Percentiles rank a stretch among this genome's conserved stretches.
Conservation (phyloP, 129 eudicot genomes). For the Logfia minima region DNA sequence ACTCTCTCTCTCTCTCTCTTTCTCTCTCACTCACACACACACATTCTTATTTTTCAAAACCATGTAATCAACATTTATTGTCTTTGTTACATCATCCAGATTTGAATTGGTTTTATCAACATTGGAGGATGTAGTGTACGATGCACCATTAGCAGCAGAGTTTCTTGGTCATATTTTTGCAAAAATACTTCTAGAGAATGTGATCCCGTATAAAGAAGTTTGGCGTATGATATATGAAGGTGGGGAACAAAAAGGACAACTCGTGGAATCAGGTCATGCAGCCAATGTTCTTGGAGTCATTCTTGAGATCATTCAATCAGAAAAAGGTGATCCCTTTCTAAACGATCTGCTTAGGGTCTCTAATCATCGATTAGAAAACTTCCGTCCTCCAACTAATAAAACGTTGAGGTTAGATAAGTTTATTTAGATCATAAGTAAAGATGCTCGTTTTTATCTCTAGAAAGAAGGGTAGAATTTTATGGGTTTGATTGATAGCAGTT, state of each 20-base stretch:
- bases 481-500: too few species aligned
- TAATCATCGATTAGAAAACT: slow-evolving; percentile 48
- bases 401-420: slow-evolving; percentile 75
- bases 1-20: not conserved
- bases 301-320: slow-evolving; percentile 60
- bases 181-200: slow-evolving; percentile 54
- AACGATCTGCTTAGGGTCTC: slow-evolving; percentile 49
- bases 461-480: too few species aligned
- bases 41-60: not conserved
- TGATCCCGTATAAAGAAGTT: slow-evolving; percentile 52
- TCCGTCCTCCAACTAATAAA: slow-evolving; percentile 56
- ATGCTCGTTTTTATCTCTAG: not conserved
- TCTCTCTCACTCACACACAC: not conserved
- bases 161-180: slow-evolving; percentile 77
- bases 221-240: slow-evolving; percentile 74
- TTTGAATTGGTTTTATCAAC: slow-evolving; percentile 67
- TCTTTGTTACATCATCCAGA: slow-evolving; percentile 39
- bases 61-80: not conserved
- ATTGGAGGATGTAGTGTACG: slow-evolving; percentile 77
- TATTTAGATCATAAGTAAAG: slow-evolving; percentile 49
- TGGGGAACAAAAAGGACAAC: slow-evolving; percentile 82
- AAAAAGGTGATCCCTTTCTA: slow-evolving; percentile 64
- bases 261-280: slow-evolving; percentile 72
- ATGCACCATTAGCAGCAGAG: slow-evolving; percentile 95
- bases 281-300: slow-evolving; percentile 78